phyloP scores from a whole-genome alignment of 768 basidiomycete species.

The Lentinula sp. region DNA sequence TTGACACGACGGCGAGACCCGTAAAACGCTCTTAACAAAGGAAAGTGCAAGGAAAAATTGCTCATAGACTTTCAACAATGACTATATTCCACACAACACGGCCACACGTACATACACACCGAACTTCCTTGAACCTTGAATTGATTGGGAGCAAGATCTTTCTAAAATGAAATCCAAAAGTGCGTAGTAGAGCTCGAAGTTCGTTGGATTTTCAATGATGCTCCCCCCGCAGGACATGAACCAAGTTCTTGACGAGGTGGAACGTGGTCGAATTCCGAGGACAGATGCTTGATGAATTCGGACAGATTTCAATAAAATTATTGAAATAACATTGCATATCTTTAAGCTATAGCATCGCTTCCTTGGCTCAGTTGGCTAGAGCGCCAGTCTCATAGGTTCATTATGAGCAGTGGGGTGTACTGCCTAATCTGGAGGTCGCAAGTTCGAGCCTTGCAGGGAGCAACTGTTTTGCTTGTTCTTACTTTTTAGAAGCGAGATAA shows the following conservation, averaged over 20 bases:
- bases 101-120: not conserved
- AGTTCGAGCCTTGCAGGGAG: slow-evolving; percentile 9
- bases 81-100: too few species aligned
- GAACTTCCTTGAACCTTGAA: slow-evolving; percentile 30
- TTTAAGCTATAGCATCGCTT: not conserved
- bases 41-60: too few species aligned
- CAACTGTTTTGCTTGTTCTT: not conserved
- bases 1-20: too few species aligned
- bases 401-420: too few species aligned
- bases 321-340: not conserved
- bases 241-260: slow-evolving; percentile 33
- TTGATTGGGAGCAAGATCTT: slow-evolving; percentile 40
- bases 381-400: slow-evolving; percentile 9
- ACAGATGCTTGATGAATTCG: slow-evolving; percentile 24
- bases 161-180: slow-evolving; percentile 49
- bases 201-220: not conserved
- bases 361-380: slow-evolving; percentile 8
- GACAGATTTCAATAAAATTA: too few species aligned
- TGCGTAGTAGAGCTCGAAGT: slow-evolving; percentile 17
- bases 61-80: too few species aligned
- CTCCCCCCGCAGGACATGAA: slow-evolving; percentile 28
- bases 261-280: slow-evolving; percentile 29
- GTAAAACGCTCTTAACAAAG: too few species aligned
- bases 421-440: too few species aligned
- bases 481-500: not conserved